phyloP scores from a whole-genome alignment of 2,329 filamentous ascomycete species.

The Xylaria hypoxylon region DNA sequence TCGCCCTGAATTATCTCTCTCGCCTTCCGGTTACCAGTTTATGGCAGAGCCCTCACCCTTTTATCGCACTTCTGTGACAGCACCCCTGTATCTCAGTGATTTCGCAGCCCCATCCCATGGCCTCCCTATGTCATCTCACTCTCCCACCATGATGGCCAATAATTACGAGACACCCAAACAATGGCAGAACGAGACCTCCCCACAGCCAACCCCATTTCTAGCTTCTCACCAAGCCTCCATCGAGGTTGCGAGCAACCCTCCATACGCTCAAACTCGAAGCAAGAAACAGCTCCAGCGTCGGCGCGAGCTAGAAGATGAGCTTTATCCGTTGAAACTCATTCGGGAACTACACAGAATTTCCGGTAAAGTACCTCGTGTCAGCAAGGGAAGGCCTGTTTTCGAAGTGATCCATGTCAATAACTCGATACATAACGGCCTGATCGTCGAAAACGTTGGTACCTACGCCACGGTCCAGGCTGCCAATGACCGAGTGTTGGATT shows the following conservation, averaged over 20 bases:
- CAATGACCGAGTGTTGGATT: conserved; percentile 32
- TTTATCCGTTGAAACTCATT: conserved; percentile 32
- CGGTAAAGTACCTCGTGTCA: background rate
- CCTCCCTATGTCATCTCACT: background rate
- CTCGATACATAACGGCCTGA: conserved; percentile 1
- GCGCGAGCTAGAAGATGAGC: conserved; percentile 10
- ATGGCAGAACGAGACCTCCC: background rate
- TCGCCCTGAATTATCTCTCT: background rate
- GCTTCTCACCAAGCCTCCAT: background rate
- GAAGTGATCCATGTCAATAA: conserved; percentile 26
- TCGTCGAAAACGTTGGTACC: conserved; percentile 28
- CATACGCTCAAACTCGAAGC: background rate
- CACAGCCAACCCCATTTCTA: background rate
- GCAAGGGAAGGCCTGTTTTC: conserved; percentile 7
- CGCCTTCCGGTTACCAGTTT: background rate
- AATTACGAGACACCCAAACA: conserved; percentile 1
- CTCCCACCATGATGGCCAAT: background rate
- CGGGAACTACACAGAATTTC: conserved; percentile 9
- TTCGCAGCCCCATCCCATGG: background rate
- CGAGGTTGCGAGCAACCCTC: background rate
- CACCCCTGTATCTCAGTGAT: background rate
- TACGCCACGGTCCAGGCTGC: conserved; percentile 30
- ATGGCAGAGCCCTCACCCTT: background rate
- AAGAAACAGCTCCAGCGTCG: conserved; percentile 7
- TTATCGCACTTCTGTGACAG: background rate